phyloP scores from a whole-genome alignment of 345 rosid species.

The Mercurialis annua region DNA sequence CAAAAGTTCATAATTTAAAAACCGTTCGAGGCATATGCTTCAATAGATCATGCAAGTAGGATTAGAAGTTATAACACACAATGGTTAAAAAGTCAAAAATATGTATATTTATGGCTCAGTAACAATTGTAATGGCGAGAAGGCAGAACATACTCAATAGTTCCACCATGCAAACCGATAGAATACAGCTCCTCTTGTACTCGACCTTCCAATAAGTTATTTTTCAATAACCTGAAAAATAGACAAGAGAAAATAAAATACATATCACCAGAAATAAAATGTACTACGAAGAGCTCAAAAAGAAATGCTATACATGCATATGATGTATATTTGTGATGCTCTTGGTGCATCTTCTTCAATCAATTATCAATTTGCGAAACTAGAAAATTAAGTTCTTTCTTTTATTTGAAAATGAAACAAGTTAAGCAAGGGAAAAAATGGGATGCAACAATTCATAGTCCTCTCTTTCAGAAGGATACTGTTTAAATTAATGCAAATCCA shows the following conservation, averaged over 20 bases:
- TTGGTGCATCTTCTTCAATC: conserved; percentile 4
- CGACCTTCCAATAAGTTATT: conserved; percentile 68
- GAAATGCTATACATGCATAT: background rate
- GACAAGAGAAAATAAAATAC: background rate
- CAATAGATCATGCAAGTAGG: background rate
- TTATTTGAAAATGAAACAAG: background rate
- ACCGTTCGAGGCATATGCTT: background rate
- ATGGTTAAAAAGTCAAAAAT: background rate
- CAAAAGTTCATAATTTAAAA: conserved; percentile 1
- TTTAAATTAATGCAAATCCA: background rate
- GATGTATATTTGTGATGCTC: background rate
- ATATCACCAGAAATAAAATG: background rate
- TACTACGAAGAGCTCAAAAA: background rate
- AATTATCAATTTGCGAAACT: background rate
- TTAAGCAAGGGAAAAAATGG: background rate
- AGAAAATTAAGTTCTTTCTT: background rate
- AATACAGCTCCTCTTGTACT: conserved; percentile 81
- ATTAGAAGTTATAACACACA: background rate
- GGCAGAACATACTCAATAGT: conserved; percentile 63
- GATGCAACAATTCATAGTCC: background rate
- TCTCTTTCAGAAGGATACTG: background rate
- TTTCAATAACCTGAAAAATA: conserved; percentile 54
- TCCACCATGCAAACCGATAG: conserved; percentile 94
- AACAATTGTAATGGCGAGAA: conserved; percentile 4
- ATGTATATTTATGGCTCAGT: background rate